These are phyloP conservation scores for Cercophora newfieldiana DNA, from an alignment of 495 filamentous ascomycete species.

Conservation along the genomic window DNA sequence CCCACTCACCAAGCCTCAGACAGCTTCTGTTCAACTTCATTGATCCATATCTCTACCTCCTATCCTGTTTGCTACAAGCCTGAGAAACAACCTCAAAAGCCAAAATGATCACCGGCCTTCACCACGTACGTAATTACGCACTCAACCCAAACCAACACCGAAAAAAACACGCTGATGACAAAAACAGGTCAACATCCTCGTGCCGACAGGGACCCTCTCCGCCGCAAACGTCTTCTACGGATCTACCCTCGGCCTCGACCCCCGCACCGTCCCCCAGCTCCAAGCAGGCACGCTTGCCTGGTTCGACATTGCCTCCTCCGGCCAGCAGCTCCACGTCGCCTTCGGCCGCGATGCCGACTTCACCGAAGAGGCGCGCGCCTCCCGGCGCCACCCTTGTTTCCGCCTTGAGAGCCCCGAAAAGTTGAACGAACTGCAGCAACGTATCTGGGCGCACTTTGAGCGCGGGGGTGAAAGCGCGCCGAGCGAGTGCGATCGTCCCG, in stretches of 20 bases:
- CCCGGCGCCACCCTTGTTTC: constrained; percentile 60
- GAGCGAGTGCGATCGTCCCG: constrained; percentile 56
- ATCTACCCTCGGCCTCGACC: constrained; percentile 51
- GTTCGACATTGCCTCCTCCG: constrained; percentile 59
- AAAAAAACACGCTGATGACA: too few relatives aligned
- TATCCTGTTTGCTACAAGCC: not conserved
- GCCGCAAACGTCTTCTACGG: constrained; percentile 58
- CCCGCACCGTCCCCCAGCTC: constrained; percentile 50
- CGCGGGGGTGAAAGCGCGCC: constrained; percentile 51
- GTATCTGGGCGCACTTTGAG: constrained; percentile 56
- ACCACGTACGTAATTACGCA: constrained; percentile 40
- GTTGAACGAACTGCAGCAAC: constrained; percentile 46
- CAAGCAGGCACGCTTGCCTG: constrained; percentile 54
- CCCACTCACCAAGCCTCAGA: not conserved
- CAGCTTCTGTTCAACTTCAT: too few relatives aligned
- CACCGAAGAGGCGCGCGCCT: constrained; percentile 33
- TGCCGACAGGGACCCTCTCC: constrained; percentile 54
- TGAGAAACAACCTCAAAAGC: not conserved
- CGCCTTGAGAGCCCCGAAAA: constrained; percentile 46
- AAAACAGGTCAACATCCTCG: constrained; percentile 58
- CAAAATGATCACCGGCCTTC: constrained; percentile 58
- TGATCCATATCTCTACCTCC: not conserved
- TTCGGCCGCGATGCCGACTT: constrained; percentile 45
- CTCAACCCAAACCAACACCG: not conserved
- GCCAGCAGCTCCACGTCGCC: constrained; percentile 62